These are phyloP conservation scores for Calonectria hawksworthii DNA, from an alignment of 2,329 filamentous ascomycete genomes.

Conservation along the genomic window DNA sequence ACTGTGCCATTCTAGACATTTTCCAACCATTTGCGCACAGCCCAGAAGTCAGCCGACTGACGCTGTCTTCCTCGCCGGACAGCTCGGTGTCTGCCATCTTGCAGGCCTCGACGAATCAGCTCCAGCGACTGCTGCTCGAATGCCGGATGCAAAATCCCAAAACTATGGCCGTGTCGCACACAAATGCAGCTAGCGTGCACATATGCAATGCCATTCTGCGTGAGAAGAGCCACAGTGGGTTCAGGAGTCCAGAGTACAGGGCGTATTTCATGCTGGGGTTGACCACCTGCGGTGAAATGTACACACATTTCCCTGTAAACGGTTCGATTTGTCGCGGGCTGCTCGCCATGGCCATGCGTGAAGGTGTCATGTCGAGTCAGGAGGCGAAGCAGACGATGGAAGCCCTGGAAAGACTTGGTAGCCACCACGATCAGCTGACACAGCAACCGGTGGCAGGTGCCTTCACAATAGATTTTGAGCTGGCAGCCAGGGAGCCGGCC, in stretches of 20 bases:
- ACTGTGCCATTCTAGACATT: neutral
- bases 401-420: neutral
- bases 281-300: neutral
- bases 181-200: neutral
- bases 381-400: neutral
- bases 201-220: neutral
- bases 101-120: neutral
- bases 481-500: neutral
- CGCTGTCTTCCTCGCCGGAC: neutral
- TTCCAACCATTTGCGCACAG: neutral
- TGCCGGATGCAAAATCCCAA: neutral
- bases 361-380: neutral
- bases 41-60: neutral
- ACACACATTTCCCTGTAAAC: neutral
- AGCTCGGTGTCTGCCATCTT: neutral
- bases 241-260: neutral
- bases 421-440: neutral
- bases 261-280: constrained; percentile 2
- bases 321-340: neutral
- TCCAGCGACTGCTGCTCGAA: neutral
- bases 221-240: neutral
- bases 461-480: neutral
- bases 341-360: neutral
- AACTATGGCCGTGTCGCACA: neutral
- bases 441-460: neutral